Base-by-base conservation (phyloP, 495 filamentous ascomycete genomes). In the Pyrenopolyporus hunteri region DNA sequence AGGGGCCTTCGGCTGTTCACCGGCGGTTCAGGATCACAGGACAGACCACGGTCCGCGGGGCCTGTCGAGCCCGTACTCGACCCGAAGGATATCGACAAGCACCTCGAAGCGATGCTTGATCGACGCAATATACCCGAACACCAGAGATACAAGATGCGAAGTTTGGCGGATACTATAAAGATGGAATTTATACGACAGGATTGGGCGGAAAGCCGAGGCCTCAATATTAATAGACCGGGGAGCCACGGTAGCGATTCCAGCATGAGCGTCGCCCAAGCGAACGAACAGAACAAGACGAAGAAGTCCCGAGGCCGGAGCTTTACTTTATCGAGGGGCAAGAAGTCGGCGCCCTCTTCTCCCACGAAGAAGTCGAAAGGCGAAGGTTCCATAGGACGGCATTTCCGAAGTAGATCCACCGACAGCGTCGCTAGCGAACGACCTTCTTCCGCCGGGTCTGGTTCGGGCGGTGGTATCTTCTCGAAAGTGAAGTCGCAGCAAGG, bases 171-270 rank as follows among this genome's bases (percentile, higher is more conserved):
- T 51, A 89, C 88, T 22, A 91, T 98, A 74, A 98, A 98, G 75
- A 88, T 88, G 60, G 92, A 98, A 58, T 96, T 98, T 61, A 91
- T 98, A 66, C 84, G 87, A 57, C 91, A 96, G 67, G 89, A 97
- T 67, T 89, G 86, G 74, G 84, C 85, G 0, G 88, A 89, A 61
- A 87, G 77, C 42, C 78, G 77, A 37, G 78, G 76, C 20, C 72
- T 72, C 16, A 64, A 59, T 17, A 65, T 70, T 47, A 66, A 70
- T 31, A 65, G 71, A 6, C 75, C 76, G 0, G 51, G 53, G 9
- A 73, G 72, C 17, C 72, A 73, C 35, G 71, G 59, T 35, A 74
- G 75, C 57, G 64, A 66, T 4, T 63, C 55, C 3, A 72, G 69
- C 20, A 63, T 57, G 7, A 70, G 58, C 26, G 51, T 39, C 16